A percentile compares a stretch with the other conserved stretches of the same genome.
Evolutionary conservation across 768 basidiomycete genomes (phyloP).

Genomic region (Cubamyces sp.): DNA sequence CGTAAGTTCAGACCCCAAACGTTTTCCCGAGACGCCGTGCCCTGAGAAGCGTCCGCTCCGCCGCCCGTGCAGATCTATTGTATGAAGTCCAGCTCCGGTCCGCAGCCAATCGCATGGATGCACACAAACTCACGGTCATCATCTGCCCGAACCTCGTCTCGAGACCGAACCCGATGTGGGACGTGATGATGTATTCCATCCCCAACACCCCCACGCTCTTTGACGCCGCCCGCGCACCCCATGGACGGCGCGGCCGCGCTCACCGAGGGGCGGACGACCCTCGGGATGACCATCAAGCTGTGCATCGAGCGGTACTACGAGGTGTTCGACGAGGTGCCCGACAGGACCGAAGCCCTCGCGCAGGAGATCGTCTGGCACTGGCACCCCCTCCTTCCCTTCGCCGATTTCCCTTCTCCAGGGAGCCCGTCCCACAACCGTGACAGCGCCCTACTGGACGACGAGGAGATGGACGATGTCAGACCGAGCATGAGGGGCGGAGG

Average conservation of each 20-base stretch:
- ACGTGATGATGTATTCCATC: constrained; percentile 75
- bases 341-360: constrained; percentile 61
- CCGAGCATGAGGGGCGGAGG: constrained; percentile 50
- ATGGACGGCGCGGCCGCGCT: constrained; percentile 33
- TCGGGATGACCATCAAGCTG: constrained; percentile 72
- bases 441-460: constrained; percentile 57
- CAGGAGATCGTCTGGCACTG: constrained; percentile 6
- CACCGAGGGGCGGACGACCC: constrained; percentile 58
- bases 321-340: constrained; percentile 80
- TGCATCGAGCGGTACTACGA: constrained; percentile 87
- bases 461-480: constrained; percentile 71
- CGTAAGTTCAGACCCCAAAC: constrained; percentile 18
- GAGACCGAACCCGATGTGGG: constrained; percentile 65
- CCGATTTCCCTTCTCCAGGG: constrained; percentile 21
- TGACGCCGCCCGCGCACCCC: constrained; percentile 29
- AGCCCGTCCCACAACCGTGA: constrained; percentile 34
- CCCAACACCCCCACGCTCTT: constrained; percentile 50
- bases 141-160: constrained; percentile 80
- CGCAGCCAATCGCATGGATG: constrained; percentile 76
- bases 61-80: constrained; percentile 59
- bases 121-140: constrained; percentile 80
- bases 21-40: neutral
- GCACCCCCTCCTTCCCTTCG: constrained; percentile 22
- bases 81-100: constrained; percentile 78
- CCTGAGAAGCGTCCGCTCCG: neutral